These are phyloP conservation scores for Kodamaea suecica DNA, from an alignment of 1,139 yeast genomes.

Conservation along the genomic window DNA sequence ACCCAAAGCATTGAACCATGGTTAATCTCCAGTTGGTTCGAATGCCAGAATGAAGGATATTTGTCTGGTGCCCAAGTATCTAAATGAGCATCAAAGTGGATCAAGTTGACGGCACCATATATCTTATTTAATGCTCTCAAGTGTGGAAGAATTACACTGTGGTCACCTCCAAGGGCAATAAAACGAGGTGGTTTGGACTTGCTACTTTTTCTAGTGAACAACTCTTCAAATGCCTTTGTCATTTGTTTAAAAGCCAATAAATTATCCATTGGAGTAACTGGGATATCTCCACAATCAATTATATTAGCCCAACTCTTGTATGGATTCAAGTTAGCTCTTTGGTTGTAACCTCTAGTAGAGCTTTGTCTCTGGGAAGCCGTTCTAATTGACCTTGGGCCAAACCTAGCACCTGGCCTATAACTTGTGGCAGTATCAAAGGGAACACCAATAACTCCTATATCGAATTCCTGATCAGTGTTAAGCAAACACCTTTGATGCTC, in stretches of 20 bases:
- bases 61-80: slow-evolving; percentile 77
- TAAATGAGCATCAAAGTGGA: slow-evolving; percentile 78
- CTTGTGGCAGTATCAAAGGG: slow-evolving; percentile 79
- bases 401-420: slow-evolving; percentile 73
- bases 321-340: slow-evolving; percentile 63
- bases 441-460: slow-evolving; percentile 68
- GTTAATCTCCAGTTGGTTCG: slow-evolving; percentile 60
- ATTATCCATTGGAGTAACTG: slow-evolving; percentile 77
- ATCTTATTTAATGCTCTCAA: slow-evolving; percentile 56
- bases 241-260: slow-evolving; percentile 65
- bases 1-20: slow-evolving; percentile 85
- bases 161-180: slow-evolving; percentile 77
- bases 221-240: slow-evolving; percentile 63
- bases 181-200: slow-evolving; percentile 50
- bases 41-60: slow-evolving; percentile 67
- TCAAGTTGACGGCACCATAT: slow-evolving; percentile 64
- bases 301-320: slow-evolving; percentile 65
- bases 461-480: slow-evolving; percentile 47
- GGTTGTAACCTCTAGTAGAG: slow-evolving; percentile 63
- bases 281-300: slow-evolving; percentile 79
- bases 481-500: slow-evolving; percentile 56
- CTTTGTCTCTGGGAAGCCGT: slow-evolving; percentile 73
- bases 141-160: slow-evolving; percentile 68
- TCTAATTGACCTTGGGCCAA: slow-evolving; percentile 76
- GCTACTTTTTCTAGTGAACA: slow-evolving; percentile 36